Evolutionary conservation across 306 rosid species (phyloP), one percentile per base, ranked within the genome.

Genomic region (Ochetophila trinervis): DNA sequence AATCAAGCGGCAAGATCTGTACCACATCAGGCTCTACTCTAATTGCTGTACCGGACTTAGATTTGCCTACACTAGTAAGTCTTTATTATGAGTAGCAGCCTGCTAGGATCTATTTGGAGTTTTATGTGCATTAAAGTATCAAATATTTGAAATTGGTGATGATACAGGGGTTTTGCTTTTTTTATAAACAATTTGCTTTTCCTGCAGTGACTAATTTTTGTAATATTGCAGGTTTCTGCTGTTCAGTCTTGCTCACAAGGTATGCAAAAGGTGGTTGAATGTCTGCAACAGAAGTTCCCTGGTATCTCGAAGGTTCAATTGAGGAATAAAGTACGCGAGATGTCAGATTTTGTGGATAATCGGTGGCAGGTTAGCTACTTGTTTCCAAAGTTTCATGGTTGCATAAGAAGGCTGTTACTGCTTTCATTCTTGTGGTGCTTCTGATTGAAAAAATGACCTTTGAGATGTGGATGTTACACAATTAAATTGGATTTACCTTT

Each of bases 261-360:
- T 69, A 87, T 87, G 65, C 81, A 78, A 64, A 87, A 90, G 71
- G 83, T 93, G 42, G 74, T 85, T 8, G 87, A 80, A 75, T 65
- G 79, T 64, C 84, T 90, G 91, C 96, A 86, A 24, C 87, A 74
- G 56, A 87, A 81, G 66, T 84, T 90, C 71, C 99, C 97, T 54
- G 74, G 70, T 69, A 84, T 55, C 21, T 70, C 99, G 0, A 93
- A 87, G 84, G 66, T 90, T 70, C 75, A 67, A 53, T 75, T 93
- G 73, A 86, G 80, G 70, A 90, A 77, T 60, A 93, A 84, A 87
- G 94, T 93, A 34, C 87, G 91, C 1, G 96, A 90, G 79, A 63
- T 90, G 57, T 87, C 97, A 1, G 85, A 86, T 40, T 90, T 79
- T 67, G 87, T 79, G 60, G 98, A 93, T 65, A 93, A 89, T 62